Percentiles rank a stretch among this genome's conserved stretches.
phyloP scores from a whole-genome alignment of 2,329 filamentous ascomycete genomes.

The Botrytis elliptica region DNA sequence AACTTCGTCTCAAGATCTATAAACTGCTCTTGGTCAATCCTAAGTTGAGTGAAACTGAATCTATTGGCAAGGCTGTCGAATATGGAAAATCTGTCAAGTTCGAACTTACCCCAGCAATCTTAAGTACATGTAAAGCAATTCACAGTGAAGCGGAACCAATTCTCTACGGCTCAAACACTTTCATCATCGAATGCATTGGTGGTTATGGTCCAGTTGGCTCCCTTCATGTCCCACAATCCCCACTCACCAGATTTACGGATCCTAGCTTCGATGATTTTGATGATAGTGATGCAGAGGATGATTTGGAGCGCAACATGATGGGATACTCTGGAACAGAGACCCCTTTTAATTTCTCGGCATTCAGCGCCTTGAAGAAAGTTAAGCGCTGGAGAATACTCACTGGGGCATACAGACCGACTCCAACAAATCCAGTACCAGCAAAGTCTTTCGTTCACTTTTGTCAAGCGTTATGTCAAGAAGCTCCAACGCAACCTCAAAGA shows the following conservation, averaged over 20 bases:
- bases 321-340: neutral
- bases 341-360: slow-evolving; percentile 5
- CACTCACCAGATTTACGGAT: slow-evolving; percentile 13
- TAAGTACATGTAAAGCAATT: slow-evolving; percentile 19
- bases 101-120: slow-evolving; percentile 14
- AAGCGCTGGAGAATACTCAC: slow-evolving; percentile 19
- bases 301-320: neutral
- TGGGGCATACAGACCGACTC: slow-evolving; percentile 5
- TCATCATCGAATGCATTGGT: slow-evolving; percentile 22
- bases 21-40: slow-evolving; percentile 19
- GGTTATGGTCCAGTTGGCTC: neutral
- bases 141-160: slow-evolving; percentile 18
- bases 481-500: neutral
- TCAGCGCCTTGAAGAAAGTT: slow-evolving; percentile 9
- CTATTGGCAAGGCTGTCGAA: neutral
- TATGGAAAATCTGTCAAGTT: slow-evolving; percentile 10
- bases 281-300: slow-evolving; percentile 1
- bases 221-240: slow-evolving; percentile 17
- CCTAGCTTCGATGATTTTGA: neutral
- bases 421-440: neutral
- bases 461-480: slow-evolving; percentile 5
- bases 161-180: slow-evolving; percentile 23
- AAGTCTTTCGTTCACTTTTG: slow-evolving; percentile 22
- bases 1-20: slow-evolving; percentile 22
- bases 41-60: slow-evolving; percentile 7